These are phyloP conservation scores for Aspergillus kassunensis DNA, from an alignment of 495 filamentous ascomycete genomes.

Conservation along the genomic window DNA sequence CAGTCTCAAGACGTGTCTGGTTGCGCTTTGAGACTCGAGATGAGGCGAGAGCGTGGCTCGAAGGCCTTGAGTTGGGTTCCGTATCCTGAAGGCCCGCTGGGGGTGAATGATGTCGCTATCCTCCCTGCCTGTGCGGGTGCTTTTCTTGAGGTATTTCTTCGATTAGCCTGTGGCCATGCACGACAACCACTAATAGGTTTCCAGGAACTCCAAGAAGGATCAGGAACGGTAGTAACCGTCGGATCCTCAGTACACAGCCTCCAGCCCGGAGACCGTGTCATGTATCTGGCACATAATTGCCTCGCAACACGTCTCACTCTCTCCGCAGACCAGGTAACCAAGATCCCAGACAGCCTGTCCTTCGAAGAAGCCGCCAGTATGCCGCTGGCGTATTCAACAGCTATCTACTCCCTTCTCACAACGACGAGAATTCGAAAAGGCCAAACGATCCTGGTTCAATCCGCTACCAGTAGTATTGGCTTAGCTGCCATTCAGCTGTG, in stretches of 20 bases:
- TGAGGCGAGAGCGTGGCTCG: neutral
- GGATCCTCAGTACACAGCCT: neutral
- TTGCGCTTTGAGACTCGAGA: slow-evolving; percentile 11
- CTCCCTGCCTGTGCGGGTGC: no score
- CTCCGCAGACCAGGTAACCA: neutral
- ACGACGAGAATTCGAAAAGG: slow-evolving; percentile 25
- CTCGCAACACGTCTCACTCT: neutral
- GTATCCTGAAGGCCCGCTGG: no score
- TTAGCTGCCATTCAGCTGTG: slow-evolving; percentile 37
- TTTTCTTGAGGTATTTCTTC: neutral
- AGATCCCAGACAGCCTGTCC: slow-evolving; percentile 12
- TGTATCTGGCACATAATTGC: neutral
- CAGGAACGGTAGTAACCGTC: neutral
- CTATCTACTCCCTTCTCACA: slow-evolving; percentile 35
- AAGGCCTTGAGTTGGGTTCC: slow-evolving; percentile 10
- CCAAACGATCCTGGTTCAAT: slow-evolving; percentile 40
- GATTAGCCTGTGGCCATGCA: slow-evolving; percentile 22
- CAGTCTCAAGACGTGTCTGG: neutral
- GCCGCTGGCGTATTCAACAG: slow-evolving; percentile 35
- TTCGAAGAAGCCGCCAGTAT: slow-evolving; percentile 45
- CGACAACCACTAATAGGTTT: neutral
- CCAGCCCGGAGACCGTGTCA: neutral
- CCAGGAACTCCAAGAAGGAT: neutral
- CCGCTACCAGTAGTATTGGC: slow-evolving; percentile 41
- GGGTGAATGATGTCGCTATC: no score